phyloP scores from a whole-genome alignment of 306 rosid genomes.

The Elaeagnus macrophylla region DNA sequence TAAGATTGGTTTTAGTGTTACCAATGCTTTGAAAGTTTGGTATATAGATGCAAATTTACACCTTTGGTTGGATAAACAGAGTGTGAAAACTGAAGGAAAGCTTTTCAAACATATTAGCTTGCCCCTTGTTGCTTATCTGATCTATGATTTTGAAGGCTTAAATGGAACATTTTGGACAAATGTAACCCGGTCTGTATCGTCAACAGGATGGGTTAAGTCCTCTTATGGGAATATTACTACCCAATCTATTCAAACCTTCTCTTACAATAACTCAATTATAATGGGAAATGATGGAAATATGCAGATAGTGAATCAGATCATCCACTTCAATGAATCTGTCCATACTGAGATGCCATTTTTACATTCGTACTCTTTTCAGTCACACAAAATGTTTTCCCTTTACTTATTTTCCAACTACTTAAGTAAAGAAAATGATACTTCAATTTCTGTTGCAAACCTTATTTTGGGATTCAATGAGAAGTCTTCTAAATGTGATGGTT shows the following conservation, averaged over 20 bases:
- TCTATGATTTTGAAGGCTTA: slow-evolving; percentile 43
- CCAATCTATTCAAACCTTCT: slow-evolving; percentile 38
- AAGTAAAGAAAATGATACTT: slow-evolving; percentile 28
- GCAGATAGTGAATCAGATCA: slow-evolving; percentile 55
- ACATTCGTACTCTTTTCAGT: slow-evolving; percentile 18
- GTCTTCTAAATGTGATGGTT: slow-evolving; percentile 16
- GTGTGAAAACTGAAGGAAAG: slow-evolving; percentile 46
- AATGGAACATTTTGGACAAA: slow-evolving; percentile 56
- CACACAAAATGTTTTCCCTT: slow-evolving; percentile 36
- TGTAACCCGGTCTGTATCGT: slow-evolving; percentile 43
- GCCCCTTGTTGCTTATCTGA: slow-evolving; percentile 40
- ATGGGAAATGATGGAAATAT: slow-evolving; percentile 37
- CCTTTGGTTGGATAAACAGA: slow-evolving; percentile 66
- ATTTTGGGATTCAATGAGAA: slow-evolving; percentile 51
- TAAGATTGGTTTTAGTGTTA: slow-evolving; percentile 54
- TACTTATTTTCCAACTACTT: slow-evolving; percentile 26
- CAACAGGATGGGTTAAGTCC: slow-evolving; percentile 68
- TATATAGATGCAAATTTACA: slow-evolving; percentile 78
- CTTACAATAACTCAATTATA: slow-evolving; percentile 44
- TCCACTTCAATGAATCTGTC: slow-evolving; percentile 38
- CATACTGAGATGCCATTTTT: slow-evolving; percentile 25
- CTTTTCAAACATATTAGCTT: slow-evolving; percentile 28
- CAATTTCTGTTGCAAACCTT: slow-evolving; percentile 28
- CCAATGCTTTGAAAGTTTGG: slow-evolving; percentile 88
- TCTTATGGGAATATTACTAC: slow-evolving; percentile 66